Conservation (phyloP, 768 basidiomycete genomes). For the Trametes meyenii region DNA sequence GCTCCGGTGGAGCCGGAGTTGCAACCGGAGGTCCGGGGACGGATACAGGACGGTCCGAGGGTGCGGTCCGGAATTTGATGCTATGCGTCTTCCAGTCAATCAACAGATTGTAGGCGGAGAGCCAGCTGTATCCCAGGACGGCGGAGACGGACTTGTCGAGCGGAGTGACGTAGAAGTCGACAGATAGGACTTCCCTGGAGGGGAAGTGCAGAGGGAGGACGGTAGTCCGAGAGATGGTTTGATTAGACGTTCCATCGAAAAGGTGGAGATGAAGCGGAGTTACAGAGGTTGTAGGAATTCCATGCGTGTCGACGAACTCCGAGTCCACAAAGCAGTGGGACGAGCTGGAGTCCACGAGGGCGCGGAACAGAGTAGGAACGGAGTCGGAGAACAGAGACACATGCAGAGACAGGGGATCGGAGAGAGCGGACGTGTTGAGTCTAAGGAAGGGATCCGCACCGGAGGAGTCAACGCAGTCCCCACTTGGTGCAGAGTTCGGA, state of each 20-base stretch:
- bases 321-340: conserved; percentile 4
- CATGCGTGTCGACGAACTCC: background rate
- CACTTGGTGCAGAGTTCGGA: background rate
- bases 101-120: conserved; percentile 26
- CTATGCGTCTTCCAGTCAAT: conserved; percentile 26
- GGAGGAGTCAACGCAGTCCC: background rate
- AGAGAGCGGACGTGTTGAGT: background rate
- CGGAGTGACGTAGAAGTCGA: conserved; percentile 7
- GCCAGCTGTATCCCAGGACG: conserved; percentile 22
- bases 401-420: too few relatives aligned
- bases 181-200: background rate
- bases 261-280: background rate
- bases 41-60: background rate
- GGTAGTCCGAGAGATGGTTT: background rate
- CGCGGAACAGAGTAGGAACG: background rate
- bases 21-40: background rate
- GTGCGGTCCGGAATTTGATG: conserved; percentile 2
- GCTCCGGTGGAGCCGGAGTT: background rate
- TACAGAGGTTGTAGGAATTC: background rate
- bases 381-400: background rate
- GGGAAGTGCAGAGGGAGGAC: conserved; percentile 3
- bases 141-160: conserved; percentile 10
- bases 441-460: background rate
- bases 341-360: background rate
- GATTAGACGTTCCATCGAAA: conserved; percentile 7